These are phyloP conservation scores for Solanum pennellii DNA, from an alignment of 257 asterid species.

Conservation along the genomic window DNA sequence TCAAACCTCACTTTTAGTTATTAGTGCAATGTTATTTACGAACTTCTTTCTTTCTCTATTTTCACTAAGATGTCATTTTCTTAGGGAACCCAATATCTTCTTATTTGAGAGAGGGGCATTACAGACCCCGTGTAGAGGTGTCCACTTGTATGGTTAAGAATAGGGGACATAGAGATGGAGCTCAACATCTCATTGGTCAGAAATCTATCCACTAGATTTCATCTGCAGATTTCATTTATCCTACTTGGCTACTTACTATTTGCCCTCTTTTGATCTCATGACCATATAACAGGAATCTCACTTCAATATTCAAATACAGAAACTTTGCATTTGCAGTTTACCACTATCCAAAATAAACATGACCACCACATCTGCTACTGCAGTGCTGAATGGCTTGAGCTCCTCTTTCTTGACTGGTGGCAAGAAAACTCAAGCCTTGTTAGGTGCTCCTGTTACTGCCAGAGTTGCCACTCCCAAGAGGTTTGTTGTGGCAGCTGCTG, in stretches of 20 bases:
- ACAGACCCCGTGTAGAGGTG: background rate
- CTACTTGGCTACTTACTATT: conserved; percentile 38
- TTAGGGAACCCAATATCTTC: background rate
- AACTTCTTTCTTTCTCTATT: background rate
- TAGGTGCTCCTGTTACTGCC: conserved; percentile 39
- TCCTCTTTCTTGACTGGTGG: conserved; percentile 73
- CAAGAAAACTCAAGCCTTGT: conserved; percentile 51
- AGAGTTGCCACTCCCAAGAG: conserved; percentile 35
- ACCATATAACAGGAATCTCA: background rate
- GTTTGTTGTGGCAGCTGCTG: conserved; percentile 38
- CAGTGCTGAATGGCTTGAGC: conserved; percentile 64
- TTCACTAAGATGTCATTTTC: background rate
- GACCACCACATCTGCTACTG: conserved; percentile 96
- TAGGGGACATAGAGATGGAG: background rate
- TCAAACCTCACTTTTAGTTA: background rate
- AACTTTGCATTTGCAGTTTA: background rate
- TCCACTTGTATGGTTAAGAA: background rate
- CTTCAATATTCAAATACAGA: background rate
- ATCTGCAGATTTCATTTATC: conserved; percentile 34
- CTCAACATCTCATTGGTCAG: background rate
- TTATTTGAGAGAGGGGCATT: background rate
- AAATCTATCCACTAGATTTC: conserved; percentile 7
- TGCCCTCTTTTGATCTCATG: conserved; percentile 16
- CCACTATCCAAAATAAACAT: conserved; percentile 7
- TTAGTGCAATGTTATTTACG: background rate